Conservation (phyloP, 441 rosid genomes). For the Kokia cookei region DNA sequence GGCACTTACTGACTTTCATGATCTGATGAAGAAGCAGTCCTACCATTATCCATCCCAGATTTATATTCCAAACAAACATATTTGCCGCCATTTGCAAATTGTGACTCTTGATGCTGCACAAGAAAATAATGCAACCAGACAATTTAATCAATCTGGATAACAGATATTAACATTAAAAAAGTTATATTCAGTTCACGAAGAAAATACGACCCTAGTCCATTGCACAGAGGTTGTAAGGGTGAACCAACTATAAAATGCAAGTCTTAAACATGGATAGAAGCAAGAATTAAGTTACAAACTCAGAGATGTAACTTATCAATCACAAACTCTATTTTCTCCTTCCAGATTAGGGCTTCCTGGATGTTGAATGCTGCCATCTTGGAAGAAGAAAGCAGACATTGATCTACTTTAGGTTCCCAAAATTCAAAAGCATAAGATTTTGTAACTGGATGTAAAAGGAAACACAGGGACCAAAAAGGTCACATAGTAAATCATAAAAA, state of each 20-base stretch:
- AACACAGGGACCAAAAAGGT: slow-evolving; percentile 1
- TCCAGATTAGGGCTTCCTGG: slow-evolving; percentile 94
- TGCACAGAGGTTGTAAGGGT: no score
- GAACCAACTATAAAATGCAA: no score
- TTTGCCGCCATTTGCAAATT: no score
- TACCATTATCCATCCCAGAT: slow-evolving; percentile 93
- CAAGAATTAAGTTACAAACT: not conserved
- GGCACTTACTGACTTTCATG: no score
- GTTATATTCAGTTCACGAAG: no score
- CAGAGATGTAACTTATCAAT: slow-evolving; percentile 71
- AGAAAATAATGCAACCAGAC: no score
- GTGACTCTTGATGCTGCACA: no score
- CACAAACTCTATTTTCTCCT: slow-evolving; percentile 84
- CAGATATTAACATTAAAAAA: no score
- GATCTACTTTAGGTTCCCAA: slow-evolving; percentile 12
- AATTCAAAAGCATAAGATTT: not conserved
- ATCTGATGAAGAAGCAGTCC: slow-evolving; percentile 94
- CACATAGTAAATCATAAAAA: not conserved
- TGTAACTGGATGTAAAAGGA: not conserved
- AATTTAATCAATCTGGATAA: no score
- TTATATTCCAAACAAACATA: slow-evolving; percentile 92
- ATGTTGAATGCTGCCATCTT: slow-evolving; percentile 99
- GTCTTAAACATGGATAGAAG: not conserved
- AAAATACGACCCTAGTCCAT: no score
- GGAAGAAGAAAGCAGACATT: slow-evolving; percentile 24